Conservation (phyloP, 257 asterid species). For the Primulina huaijiensis region DNA sequence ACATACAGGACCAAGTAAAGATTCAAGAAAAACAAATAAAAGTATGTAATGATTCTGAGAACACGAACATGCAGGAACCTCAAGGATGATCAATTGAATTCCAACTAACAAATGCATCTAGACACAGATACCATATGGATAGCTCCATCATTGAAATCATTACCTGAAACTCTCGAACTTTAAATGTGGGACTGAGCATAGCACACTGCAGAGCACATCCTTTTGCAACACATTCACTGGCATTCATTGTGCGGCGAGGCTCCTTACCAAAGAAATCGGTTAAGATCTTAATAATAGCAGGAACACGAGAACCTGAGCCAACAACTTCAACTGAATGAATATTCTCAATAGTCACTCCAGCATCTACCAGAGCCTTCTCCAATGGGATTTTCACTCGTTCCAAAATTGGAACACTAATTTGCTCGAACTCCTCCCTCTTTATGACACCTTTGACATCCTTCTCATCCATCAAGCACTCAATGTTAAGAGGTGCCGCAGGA, state of each 20-base stretch:
- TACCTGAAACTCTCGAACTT: constrained; percentile 94
- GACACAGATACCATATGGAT: too few species aligned
- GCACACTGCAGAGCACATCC: constrained; percentile 90
- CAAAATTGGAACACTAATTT: constrained; percentile 73
- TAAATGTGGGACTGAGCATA: constrained; percentile 85
- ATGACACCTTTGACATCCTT: constrained; percentile 87
- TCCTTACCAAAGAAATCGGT: constrained; percentile 85
- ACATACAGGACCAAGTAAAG: too few species aligned
- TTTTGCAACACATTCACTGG: constrained; percentile 94
- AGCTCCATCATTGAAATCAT: not conserved
- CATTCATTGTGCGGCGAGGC: constrained; percentile 97
- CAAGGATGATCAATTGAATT: too few species aligned
- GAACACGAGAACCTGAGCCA: constrained; percentile 96
- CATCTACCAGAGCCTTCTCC: constrained; percentile 83
- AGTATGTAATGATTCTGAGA: too few species aligned
- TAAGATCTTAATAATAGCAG: constrained; percentile 75
- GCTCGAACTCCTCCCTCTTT: constrained; percentile 88
- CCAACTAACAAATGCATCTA: too few species aligned
- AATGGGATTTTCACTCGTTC: constrained; percentile 88
- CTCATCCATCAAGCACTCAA: constrained; percentile 94
- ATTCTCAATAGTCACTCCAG: constrained; percentile 58
- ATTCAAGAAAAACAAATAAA: too few species aligned
- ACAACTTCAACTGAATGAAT: constrained; percentile 84
- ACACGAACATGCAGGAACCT: too few species aligned
- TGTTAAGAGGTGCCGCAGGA: constrained; percentile 86